These are phyloP conservation scores for Kodamaea leandrae DNA, from an alignment of 805 yeast genomes.

Conservation along the genomic window DNA sequence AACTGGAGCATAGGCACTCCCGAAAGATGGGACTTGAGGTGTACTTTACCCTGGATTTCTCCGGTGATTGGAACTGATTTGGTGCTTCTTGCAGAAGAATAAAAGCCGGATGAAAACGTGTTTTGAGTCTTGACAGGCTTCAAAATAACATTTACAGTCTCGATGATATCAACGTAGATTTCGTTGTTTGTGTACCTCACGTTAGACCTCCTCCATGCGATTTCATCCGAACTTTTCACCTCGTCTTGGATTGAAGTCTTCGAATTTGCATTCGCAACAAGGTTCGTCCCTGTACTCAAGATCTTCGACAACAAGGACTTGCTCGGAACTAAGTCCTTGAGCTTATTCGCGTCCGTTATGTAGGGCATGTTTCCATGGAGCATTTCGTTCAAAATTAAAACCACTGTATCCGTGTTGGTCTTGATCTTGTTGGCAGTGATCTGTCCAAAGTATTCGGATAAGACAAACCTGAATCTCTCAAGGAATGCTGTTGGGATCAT, in stretches of 20 bases:
- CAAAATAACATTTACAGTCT: slow-evolving; percentile 56
- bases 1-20: slow-evolving; percentile 75
- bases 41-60: slow-evolving; percentile 59
- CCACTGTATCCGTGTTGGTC: slow-evolving; percentile 67
- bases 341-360: slow-evolving; percentile 65
- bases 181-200: slow-evolving; percentile 80
- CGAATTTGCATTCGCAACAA: slow-evolving; percentile 21
- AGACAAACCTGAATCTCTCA: slow-evolving; percentile 45
- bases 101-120: slow-evolving; percentile 22
- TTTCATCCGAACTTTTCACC: slow-evolving; percentile 9
- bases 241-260: slow-evolving; percentile 11
- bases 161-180: slow-evolving; percentile 78
- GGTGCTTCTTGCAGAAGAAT: slow-evolving; percentile 20
- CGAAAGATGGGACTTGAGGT: slow-evolving; percentile 65
- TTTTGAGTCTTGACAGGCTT: slow-evolving; percentile 26
- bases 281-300: slow-evolving; percentile 39
- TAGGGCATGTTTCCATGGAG: slow-evolving; percentile 75
- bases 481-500: slow-evolving; percentile 55
- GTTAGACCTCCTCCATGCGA: slow-evolving; percentile 78
- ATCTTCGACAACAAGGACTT: slow-evolving; percentile 54
- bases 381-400: slow-evolving; percentile 72
- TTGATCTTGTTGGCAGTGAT: slow-evolving; percentile 58
- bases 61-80: slow-evolving; percentile 46
- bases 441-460: slow-evolving; percentile 61
- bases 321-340: slow-evolving; percentile 69